Evolutionary conservation across 2,329 filamentous ascomycete species (phyloP).

Genomic region (Penicillium sp.): DNA sequence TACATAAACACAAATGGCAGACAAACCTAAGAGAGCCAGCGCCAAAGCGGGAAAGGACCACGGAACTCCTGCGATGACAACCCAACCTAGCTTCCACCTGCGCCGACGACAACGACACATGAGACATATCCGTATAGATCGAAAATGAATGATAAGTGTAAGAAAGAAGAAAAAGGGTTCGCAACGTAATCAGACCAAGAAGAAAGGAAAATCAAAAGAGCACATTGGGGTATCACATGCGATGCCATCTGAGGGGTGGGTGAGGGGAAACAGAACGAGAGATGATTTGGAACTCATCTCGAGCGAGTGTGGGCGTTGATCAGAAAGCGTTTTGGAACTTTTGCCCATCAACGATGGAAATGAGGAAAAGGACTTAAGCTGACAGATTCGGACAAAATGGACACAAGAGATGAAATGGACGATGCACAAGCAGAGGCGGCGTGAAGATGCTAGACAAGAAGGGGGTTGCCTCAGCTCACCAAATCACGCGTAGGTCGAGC

Average conservation of each 20-base stretch:
- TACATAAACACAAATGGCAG: too few species aligned
- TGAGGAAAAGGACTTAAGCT: neutral
- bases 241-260: conserved; percentile 14
- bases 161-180: neutral
- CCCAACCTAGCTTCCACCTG: too few species aligned
- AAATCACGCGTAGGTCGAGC: conserved; percentile 23
- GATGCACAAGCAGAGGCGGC: neutral
- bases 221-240: conserved; percentile 30
- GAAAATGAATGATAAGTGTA: neutral
- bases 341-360: conserved; percentile 1
- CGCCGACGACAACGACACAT: too few species aligned
- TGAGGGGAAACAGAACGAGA: neutral
- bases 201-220: conserved; percentile 6
- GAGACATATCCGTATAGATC: too few species aligned
- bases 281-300: conserved; percentile 15
- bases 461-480: neutral
- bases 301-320: conserved; percentile 11
- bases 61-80: too few species aligned
- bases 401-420: neutral
- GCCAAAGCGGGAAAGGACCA: too few species aligned
- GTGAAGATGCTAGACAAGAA: neutral
- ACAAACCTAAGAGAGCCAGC: too few species aligned
- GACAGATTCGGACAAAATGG: too few species aligned
- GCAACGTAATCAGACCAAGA: neutral
- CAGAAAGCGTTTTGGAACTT: neutral